Percentiles rank a stretch among this genome's conserved stretches.
Conservation (phyloP, 805 yeast species). For the Hermanozyma aechmeae region DNA sequence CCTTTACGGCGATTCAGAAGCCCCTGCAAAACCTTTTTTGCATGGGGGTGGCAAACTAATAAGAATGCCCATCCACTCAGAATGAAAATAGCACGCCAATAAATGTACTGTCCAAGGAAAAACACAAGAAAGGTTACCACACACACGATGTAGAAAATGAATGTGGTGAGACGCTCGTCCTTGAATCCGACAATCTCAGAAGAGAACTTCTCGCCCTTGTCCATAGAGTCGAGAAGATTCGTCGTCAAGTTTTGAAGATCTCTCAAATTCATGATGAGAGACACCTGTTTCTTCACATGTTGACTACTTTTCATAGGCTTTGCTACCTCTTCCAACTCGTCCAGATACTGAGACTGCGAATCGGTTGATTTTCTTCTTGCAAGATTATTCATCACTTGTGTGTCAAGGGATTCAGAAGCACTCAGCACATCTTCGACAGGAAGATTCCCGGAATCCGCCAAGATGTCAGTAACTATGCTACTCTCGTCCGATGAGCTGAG, state of each 20-base stretch:
- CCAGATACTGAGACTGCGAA: too few relatives aligned
- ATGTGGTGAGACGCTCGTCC: slow-evolving; percentile 60
- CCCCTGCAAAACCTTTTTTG: too few relatives aligned
- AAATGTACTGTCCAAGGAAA: slow-evolving; percentile 42
- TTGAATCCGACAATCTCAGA: slow-evolving; percentile 60
- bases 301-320: neutral
- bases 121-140: slow-evolving; percentile 26
- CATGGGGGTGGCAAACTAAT: slow-evolving; percentile 51
- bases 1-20: too few relatives aligned
- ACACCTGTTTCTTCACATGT: slow-evolving; percentile 24
- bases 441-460: slow-evolving; percentile 8
- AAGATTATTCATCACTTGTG: slow-evolving; percentile 7
- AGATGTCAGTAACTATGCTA: slow-evolving; percentile 24
- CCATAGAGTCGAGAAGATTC: slow-evolving; percentile 40
- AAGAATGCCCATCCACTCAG: slow-evolving; percentile 48
- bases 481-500: slow-evolving; percentile 20
- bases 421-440: slow-evolving; percentile 4
- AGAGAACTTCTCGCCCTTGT: slow-evolving; percentile 44
- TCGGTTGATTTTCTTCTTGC: slow-evolving; percentile 1
- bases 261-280: slow-evolving; percentile 53
- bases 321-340: slow-evolving; percentile 1
- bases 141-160: slow-evolving; percentile 34
- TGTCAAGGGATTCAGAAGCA: neutral
- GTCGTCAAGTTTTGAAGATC: slow-evolving; percentile 64
- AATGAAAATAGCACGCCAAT: slow-evolving; percentile 56